Conservation (phyloP, 208 protist species). For the Trypanosomatidae sp. region DNA sequence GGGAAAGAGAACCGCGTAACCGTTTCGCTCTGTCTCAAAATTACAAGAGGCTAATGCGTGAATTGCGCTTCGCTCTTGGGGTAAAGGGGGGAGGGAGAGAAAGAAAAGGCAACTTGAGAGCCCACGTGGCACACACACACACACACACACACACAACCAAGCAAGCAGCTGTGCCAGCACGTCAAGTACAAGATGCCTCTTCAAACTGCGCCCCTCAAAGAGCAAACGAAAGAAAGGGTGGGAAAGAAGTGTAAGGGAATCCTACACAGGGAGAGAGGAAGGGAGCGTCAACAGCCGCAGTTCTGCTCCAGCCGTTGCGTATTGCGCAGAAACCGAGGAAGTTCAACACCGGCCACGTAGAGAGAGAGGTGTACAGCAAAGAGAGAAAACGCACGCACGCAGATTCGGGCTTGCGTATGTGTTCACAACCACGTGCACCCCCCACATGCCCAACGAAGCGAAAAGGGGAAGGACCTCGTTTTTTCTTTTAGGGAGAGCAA, state of each 20-base stretch:
- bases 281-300: background rate
- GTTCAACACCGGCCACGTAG: background rate
- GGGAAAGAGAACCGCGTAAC: background rate
- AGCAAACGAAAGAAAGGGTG: background rate
- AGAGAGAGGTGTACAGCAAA: slow-evolving; percentile 2
- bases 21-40: background rate
- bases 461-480: background rate
- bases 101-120: background rate
- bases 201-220: background rate
- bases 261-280: background rate
- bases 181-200: background rate
- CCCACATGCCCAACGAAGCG: background rate
- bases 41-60: background rate
- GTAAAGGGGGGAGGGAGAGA: background rate
- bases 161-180: background rate
- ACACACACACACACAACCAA: background rate
- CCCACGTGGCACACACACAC: background rate
- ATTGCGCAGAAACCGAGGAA: background rate
- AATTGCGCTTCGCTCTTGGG: background rate
- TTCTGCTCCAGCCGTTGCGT: background rate
- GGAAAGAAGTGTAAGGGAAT: background rate
- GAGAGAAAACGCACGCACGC: slow-evolving; percentile 3
- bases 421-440: background rate
- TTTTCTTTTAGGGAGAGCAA: background rate
- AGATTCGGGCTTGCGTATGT: background rate